These are phyloP conservation scores for Glebionis coronaria DNA, from an alignment of 129 eudicot species.

Conservation along the genomic window DNA sequence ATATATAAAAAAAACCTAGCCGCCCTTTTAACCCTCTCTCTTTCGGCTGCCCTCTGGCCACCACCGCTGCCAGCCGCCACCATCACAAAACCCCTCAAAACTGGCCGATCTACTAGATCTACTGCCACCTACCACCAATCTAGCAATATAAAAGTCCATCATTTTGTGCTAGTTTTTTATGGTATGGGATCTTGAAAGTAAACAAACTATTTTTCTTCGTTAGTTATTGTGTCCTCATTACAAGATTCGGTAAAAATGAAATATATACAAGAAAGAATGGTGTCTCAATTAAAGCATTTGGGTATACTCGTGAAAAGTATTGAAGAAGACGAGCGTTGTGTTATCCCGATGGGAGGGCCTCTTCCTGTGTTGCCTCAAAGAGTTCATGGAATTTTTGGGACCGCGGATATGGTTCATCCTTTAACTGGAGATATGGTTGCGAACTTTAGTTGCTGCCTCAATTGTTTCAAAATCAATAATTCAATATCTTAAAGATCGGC, in stretches of 20 bases:
- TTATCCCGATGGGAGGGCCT: slow-evolving; percentile 98
- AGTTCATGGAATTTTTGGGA: slow-evolving; percentile 94
- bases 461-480: slow-evolving; percentile 86
- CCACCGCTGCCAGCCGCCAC: too few species aligned
- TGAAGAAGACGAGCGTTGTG: slow-evolving; percentile 91
- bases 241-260: slow-evolving; percentile 59
- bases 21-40: too few species aligned
- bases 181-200: too few species aligned
- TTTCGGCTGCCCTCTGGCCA: too few species aligned
- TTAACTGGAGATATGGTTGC: slow-evolving; percentile 99
- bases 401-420: slow-evolving; percentile 99
- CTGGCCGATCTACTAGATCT: too few species aligned
- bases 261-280: slow-evolving; percentile 95
- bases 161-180: too few species aligned
- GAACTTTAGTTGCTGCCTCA: slow-evolving; percentile 95
- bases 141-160: too few species aligned
- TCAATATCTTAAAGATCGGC: slow-evolving; percentile 56
- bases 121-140: too few species aligned
- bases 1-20: too few species aligned
- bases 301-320: slow-evolving; percentile 84
- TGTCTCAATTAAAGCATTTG: slow-evolving; percentile 81
- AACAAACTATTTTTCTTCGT: too few species aligned
- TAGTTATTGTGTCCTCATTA: too few species aligned
- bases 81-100: too few species aligned
- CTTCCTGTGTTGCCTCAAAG: slow-evolving; percentile 91